Evolutionary conservation across 345 rosid species (phyloP), one percentile per base, ranked within the genome.

Genomic region (Salix brachista): DNA sequence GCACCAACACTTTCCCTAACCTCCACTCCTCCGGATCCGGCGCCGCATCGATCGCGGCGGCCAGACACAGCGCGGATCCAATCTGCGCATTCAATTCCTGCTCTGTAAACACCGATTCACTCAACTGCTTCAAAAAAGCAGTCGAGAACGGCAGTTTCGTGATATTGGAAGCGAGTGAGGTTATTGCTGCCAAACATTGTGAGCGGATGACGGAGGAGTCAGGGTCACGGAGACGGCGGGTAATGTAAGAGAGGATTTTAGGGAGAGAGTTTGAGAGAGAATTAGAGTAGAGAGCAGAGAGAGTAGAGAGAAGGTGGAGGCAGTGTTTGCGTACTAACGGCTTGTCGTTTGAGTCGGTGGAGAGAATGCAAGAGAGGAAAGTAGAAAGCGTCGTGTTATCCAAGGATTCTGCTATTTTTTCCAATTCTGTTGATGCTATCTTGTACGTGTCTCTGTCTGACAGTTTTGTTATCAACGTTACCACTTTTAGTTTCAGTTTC

Each of bases 91-190:
- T 88, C 71, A 72, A 23, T 41, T 95, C 94, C 82, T 90, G 99
- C 88, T 95, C 99, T 12, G 98, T 93, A 83, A 91, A 95, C 30
- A 91, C 89, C 60, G 93, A 84, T n/a, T 93, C 97, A 52, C 89
- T 77, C 67, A 94, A 77, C 4, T 93, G 91, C 86, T 91, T 93
- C 84, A 91, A 41, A 73, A 96, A 89, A 1, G 93, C 85, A 13
- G 84, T 75, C 19, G 79, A 78, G 77, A 92, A 92, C 21, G 91
- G 83, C 70, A 88, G 87, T 72, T 79, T 85, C 61, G 91, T 84
- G 70, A 88, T 78, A 5, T 86, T 88, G 6, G 96, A 74, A 19
- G 99, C 83, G 61, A 93, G 86, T 5, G 93, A 79, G 37, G 91
- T 87, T 12, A 89, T 81, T 34, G 99, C 85, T 34, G 87, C 74